Evolutionary conservation across 2,329 filamentous ascomycete genomes (phyloP).

Genomic region (Fusarium decemcellulare): DNA sequence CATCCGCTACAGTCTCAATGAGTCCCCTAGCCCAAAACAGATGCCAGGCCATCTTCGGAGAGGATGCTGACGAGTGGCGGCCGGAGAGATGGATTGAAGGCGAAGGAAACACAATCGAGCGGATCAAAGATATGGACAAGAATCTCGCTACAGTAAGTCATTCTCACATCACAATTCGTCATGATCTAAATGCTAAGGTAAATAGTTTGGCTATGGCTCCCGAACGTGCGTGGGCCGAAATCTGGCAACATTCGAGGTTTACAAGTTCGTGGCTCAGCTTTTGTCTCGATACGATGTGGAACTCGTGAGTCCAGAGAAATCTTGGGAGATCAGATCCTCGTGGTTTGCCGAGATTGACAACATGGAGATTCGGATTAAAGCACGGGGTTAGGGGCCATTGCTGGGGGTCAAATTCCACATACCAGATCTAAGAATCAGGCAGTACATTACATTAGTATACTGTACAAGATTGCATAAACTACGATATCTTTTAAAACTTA

Average conservation of each 20-base stretch:
- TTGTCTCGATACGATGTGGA: neutral
- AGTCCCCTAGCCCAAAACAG: neutral
- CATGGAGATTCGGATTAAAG: neutral
- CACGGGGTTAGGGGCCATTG: too few species aligned
- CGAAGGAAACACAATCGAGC: neutral
- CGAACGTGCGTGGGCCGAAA: neutral
- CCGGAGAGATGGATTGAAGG: neutral
- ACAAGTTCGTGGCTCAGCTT: neutral
- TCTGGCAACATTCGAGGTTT: neutral
- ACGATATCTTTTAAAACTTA: too few species aligned
- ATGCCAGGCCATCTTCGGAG: neutral
- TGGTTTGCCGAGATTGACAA: neutral
- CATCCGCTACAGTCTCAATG: neutral
- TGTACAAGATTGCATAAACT: too few species aligned
- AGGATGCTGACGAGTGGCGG: neutral
- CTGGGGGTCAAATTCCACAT: too few species aligned
- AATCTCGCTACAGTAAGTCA: neutral
- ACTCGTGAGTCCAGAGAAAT: neutral
- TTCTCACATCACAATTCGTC: too few species aligned
- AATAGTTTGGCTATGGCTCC: neutral
- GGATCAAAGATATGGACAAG: neutral
- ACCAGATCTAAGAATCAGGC: too few species aligned
- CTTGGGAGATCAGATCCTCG: neutral
- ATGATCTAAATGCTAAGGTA: too few species aligned
- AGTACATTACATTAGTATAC: too few species aligned